phyloP scores from a whole-genome alignment of 169 alveolate species.

The Plasmodium vinckei region DNA sequence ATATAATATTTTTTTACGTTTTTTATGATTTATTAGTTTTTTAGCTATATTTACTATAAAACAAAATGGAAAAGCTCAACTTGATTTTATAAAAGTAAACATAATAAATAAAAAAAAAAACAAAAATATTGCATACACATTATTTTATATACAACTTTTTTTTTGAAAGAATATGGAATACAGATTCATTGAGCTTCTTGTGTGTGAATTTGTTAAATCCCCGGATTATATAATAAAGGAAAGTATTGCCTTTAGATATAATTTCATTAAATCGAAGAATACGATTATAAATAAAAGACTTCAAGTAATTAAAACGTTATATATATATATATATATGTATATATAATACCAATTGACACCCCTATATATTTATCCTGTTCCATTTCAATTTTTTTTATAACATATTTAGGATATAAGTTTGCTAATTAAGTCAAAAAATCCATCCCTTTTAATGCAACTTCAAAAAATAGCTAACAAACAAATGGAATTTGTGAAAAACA shows the following conservation, averaged over 20 bases:
- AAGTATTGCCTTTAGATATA: constrained; percentile 92
- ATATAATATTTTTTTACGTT: constrained; percentile 1
- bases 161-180: constrained; percentile 92
- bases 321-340: too few species aligned
- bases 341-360: too few species aligned
- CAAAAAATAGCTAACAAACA: constrained; percentile 86
- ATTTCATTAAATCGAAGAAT: constrained; percentile 84
- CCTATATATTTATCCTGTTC: neutral
- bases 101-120: neutral
- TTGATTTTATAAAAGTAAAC: constrained; percentile 89
- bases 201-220: constrained; percentile 91
- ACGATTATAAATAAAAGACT: constrained; percentile 51
- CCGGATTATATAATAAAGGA: constrained; percentile 93
- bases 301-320: constrained; percentile 22
- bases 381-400: neutral
- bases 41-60: constrained; percentile 91
- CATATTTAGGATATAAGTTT: constrained; percentile 75
- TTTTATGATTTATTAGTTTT: constrained; percentile 75
- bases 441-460: constrained; percentile 89
- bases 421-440: constrained; percentile 91
- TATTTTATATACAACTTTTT: constrained; percentile 1
- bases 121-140: neutral
- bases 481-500: constrained; percentile 55
- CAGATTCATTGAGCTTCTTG: constrained; percentile 94
- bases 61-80: constrained; percentile 88